Conservation (phyloP, 2,329 filamentous ascomycete species). For the Pseudopithomyces maydicus region DNA sequence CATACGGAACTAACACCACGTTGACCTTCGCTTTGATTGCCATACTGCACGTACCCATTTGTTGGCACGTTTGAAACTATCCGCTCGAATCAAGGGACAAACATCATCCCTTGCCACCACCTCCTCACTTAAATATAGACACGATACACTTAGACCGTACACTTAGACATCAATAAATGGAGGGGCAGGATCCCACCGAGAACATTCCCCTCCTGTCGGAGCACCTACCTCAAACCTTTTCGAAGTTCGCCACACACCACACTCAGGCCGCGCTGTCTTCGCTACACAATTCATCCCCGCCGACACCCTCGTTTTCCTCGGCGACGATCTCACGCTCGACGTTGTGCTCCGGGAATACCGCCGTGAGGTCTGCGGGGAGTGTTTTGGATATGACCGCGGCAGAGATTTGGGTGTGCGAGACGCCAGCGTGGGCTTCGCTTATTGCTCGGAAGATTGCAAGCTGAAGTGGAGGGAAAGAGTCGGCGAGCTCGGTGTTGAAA, state of each 20-base stretch:
- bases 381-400: conserved; percentile 53
- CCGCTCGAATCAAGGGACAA: conserved; percentile 10
- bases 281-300: conserved; percentile 41
- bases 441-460: conserved; percentile 47
- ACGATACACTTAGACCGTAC: background rate
- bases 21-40: conserved; percentile 6
- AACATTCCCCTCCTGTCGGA: conserved; percentile 19
- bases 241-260: conserved; percentile 47
- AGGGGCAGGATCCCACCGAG: background rate
- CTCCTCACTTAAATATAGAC: background rate
- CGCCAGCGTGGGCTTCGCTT: conserved; percentile 47
- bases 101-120: background rate
- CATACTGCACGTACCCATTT: conserved; percentile 4
- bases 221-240: conserved; percentile 38
- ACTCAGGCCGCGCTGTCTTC: conserved; percentile 53
- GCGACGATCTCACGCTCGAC: conserved; percentile 44
- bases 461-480: conserved; percentile 39
- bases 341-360: conserved; percentile 53
- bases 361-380: conserved; percentile 55
- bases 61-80: conserved; percentile 19
- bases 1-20: conserved; percentile 35
- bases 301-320: conserved; percentile 44
- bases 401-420: conserved; percentile 48
- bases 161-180: background rate
- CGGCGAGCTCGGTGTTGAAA: conserved; percentile 34